Conservation (phyloP, 2,329 filamentous ascomycete species). For the Pestalotiopsis sp. region DNA sequence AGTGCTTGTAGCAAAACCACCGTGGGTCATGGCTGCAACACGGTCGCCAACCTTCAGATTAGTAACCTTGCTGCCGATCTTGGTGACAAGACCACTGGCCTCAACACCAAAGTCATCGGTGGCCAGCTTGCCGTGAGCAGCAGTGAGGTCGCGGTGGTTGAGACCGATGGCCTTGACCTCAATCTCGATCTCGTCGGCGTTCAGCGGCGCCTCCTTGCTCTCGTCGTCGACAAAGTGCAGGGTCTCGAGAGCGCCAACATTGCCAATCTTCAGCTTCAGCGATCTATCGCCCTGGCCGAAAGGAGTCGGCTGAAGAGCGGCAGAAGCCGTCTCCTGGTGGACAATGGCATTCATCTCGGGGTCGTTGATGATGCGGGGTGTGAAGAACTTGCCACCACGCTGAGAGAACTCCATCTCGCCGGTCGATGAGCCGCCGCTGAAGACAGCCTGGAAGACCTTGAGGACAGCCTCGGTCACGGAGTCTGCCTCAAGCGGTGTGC, state of each 20-base stretch:
- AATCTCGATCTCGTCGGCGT: slow-evolving; percentile 36
- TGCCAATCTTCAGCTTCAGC: slow-evolving; percentile 29
- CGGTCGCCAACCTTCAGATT: slow-evolving; percentile 29
- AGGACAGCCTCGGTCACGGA: slow-evolving; percentile 27
- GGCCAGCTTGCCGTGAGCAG: slow-evolving; percentile 29
- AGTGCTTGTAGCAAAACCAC: slow-evolving; percentile 29
- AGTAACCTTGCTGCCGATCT: slow-evolving; percentile 27
- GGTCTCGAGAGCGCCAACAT: slow-evolving; percentile 30
- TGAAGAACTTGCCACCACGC: slow-evolving; percentile 39
- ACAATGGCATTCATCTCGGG: slow-evolving; percentile 44
- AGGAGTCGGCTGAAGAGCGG: slow-evolving; percentile 37
- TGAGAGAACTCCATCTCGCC: slow-evolving; percentile 48
- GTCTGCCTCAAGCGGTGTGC: slow-evolving; percentile 20
- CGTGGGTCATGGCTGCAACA: slow-evolving; percentile 42
- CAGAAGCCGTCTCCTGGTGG: slow-evolving; percentile 43
- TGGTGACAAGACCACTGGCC: slow-evolving; percentile 29
- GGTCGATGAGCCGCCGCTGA: slow-evolving; percentile 33
- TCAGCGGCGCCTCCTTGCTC: slow-evolving; percentile 29
- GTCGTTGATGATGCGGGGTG: slow-evolving; percentile 42
- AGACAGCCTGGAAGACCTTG: slow-evolving; percentile 39
- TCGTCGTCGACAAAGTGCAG: slow-evolving; percentile 30
- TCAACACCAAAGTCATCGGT: slow-evolving; percentile 30
- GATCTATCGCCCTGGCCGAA: slow-evolving; percentile 36
- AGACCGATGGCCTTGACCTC: slow-evolving; percentile 30
- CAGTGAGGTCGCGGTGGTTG: slow-evolving; percentile 31